Evolutionary conservation across 805 yeast genomes (phyloP).

Genomic region (Candida sithepensis): DNA sequence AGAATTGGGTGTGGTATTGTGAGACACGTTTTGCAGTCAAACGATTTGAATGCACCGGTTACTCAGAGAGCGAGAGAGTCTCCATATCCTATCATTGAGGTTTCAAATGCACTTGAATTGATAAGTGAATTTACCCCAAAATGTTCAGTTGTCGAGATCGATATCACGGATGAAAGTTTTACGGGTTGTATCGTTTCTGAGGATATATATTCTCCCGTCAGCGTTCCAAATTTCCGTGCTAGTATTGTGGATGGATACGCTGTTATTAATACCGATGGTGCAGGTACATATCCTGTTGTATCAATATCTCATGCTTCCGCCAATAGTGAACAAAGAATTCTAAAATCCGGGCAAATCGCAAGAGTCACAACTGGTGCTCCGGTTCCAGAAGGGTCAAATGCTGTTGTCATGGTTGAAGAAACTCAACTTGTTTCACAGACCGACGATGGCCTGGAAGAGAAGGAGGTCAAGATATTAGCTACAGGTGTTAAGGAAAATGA

Average conservation of each 20-base stretch:
- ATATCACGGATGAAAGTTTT: constrained; percentile 25
- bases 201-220: constrained; percentile 35
- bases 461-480: constrained; percentile 38
- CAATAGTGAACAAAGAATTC: constrained; percentile 12
- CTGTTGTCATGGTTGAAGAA: constrained; percentile 54
- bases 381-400: constrained; percentile 49
- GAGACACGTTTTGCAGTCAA: constrained; percentile 36
- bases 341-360: constrained; percentile 34
- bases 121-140: constrained; percentile 34
- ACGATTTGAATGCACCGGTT: constrained; percentile 36
- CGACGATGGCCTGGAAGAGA: constrained; percentile 40
- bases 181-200: constrained; percentile 41
- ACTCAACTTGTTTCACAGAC: constrained; percentile 35
- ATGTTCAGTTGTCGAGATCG: constrained; percentile 22
- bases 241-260: constrained; percentile 59
- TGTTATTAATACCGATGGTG: constrained; percentile 41
- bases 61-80: constrained; percentile 41
- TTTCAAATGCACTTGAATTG: constrained; percentile 35
- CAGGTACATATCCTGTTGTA: constrained; percentile 40
- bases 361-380: constrained; percentile 58
- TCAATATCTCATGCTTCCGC: constrained; percentile 41
- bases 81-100: constrained; percentile 46
- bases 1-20: constrained; percentile 29
- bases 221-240: constrained; percentile 50
- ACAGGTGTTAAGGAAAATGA: constrained; percentile 37